Conservation (phyloP, 1,139 yeast species). For the Blastobotrys persicus region DNA sequence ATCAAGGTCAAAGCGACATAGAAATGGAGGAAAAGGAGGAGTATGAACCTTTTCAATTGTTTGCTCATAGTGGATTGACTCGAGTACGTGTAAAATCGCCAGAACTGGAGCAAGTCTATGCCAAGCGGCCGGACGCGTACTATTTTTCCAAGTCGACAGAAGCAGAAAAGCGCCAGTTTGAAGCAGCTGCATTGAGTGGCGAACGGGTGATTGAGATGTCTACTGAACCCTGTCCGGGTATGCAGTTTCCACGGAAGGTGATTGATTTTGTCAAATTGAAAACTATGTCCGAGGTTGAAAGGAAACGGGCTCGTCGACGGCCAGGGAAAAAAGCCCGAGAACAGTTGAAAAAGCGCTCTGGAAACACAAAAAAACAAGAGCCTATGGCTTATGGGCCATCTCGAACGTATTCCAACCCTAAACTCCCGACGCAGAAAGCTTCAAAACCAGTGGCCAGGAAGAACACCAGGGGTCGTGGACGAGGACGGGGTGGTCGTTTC, state of each 20-base stretch:
- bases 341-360: constrained; percentile 14
- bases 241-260: constrained; percentile 27
- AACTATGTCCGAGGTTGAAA: constrained; percentile 24
- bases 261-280: constrained; percentile 30
- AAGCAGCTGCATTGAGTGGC: constrained; percentile 29
- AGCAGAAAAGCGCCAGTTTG: constrained; percentile 15
- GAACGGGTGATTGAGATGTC: constrained; percentile 19
- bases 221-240: constrained; percentile 20
- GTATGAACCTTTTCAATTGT: constrained; percentile 14
- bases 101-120: constrained; percentile 14
- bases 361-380: neutral
- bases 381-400: neutral
- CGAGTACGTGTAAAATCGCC: constrained; percentile 12
- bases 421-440: neutral
- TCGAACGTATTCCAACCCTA: constrained; percentile 2
- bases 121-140: constrained; percentile 29
- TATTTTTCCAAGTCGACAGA: constrained; percentile 24
- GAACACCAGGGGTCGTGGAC: constrained; percentile 10
- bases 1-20: constrained; percentile 10
- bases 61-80: constrained; percentile 10
- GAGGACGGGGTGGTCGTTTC: neutral
- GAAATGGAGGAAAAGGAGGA: constrained; percentile 19
- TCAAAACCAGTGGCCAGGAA: neutral
- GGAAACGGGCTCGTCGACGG: constrained; percentile 26
- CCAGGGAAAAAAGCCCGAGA: constrained; percentile 38